Conservation (phyloP, 78 protist species). For the slime mould (Dictyostelium discoideum) region dicty_2.7 NC_007089.4:4778501-4779000, state of each 20-base stretch:
- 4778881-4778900: constrained; percentile 70
- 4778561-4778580: neutral
- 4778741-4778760: constrained; percentile 38
- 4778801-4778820: constrained; percentile 65
- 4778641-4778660: constrained; percentile 54
- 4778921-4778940: constrained; percentile 45
- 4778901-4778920: constrained; percentile 58
- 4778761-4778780: neutral
- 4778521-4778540: neutral
- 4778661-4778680: constrained; percentile 18
- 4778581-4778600: neutral
- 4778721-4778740: constrained; percentile 10
- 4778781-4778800: constrained; percentile 50
- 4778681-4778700: neutral
- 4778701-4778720: neutral
- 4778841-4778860: constrained; percentile 22
- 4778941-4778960: constrained; percentile 73
- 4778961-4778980: constrained; percentile 66
- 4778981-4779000: constrained; percentile 55
- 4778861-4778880: constrained; percentile 10
- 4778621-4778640: constrained; percentile 44
- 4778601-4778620: neutral
- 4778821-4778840: constrained; percentile 53
- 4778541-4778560: neutral
- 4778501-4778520: neutral